Base-by-base conservation (phyloP, 129 eudicot species). In the Kitagawia praeruptora region DNA sequence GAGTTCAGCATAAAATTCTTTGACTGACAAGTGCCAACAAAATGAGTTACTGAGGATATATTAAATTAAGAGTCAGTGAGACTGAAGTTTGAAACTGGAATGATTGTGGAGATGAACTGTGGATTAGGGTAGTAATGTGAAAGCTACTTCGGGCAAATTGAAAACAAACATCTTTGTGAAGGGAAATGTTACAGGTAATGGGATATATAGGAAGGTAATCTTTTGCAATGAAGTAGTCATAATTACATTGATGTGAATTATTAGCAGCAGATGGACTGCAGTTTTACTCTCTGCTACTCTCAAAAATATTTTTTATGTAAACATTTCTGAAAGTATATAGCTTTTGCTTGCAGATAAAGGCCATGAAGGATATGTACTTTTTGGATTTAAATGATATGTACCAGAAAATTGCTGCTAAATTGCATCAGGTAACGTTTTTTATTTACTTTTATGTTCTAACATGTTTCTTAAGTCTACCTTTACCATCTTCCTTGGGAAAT, bases 281-380 rank as follows among this genome's bases (percentile, higher is more conserved):
- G 8, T 66, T 51, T 31, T 67, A 31, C 73, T 67, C 14, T 67
- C 8, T 27, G 0, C 23, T 31, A 13, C 21, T 25, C 6, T 31
- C 15, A 61, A 21, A n/a, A 58, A 25, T 21, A n/a, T 61, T 6
- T 61, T 61, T 61, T 58, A 2, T 8, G 31, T 23, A 3, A n/a
- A 8, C 37, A 25, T 61, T 2, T 67, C 2, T 72, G 61, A 34
- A 28, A 74, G 54, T 9, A 47, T 63, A 41, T 11, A 12, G 31
- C 42, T 75, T 80, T 8, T 80, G 69, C 51, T 77, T 85, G 84
- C 99, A 96, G 99, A 92, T 96, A 77, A 92, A 90, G 83, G 81
- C 87, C 83, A 90, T 96, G 99, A 88, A 89, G 89, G 97, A 96
- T 44, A 73, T 87, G 87, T 92, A 96, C 86, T 86, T 76, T 15